Evolutionary conservation across 2,329 filamentous ascomycete species (phyloP).

Genomic region (Claviceps pazoutovae): DNA sequence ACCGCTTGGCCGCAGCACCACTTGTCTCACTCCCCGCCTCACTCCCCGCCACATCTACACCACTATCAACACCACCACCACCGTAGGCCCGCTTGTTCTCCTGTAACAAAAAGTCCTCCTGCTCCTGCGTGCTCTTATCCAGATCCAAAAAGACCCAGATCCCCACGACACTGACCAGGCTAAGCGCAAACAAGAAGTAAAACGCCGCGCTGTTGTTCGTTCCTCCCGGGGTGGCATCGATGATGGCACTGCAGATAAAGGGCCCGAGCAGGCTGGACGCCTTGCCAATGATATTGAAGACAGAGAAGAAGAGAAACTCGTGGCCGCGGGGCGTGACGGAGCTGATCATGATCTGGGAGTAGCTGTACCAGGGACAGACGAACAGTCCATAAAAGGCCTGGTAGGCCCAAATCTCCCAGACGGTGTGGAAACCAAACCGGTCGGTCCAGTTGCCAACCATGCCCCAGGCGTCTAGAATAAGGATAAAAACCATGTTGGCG

Average conservation of each 20-base stretch:
- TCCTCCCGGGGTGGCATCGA: constrained; percentile 40
- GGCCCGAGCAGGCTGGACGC: constrained; percentile 55
- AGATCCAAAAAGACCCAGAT: constrained; percentile 44
- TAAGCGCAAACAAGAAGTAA: constrained; percentile 50
- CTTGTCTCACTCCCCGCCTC: neutral
- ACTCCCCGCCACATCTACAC: neutral
- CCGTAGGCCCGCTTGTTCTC: constrained; percentile 13
- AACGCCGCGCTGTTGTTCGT: constrained; percentile 49
- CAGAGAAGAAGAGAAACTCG: constrained; percentile 56
- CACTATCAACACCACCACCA: neutral
- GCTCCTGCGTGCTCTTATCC: constrained; percentile 44
- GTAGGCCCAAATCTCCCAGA: constrained; percentile 32
- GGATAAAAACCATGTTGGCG: constrained; percentile 44
- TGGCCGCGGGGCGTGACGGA: constrained; percentile 55
- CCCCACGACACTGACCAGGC: constrained; percentile 37
- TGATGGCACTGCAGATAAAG: constrained; percentile 54
- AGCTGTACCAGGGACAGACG: constrained; percentile 57
- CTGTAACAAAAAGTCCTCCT: constrained; percentile 36
- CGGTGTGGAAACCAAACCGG: constrained; percentile 29
- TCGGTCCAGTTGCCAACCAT: constrained; percentile 33
- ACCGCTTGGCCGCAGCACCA: neutral
- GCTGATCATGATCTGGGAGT: constrained; percentile 57
- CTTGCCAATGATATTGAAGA: constrained; percentile 57
- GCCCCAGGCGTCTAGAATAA: constrained; percentile 40
- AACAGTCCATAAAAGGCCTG: constrained; percentile 48